Conservation (phyloP, 352 stramenopile genomes). For the Halophytophthora batemanensis region DNA sequence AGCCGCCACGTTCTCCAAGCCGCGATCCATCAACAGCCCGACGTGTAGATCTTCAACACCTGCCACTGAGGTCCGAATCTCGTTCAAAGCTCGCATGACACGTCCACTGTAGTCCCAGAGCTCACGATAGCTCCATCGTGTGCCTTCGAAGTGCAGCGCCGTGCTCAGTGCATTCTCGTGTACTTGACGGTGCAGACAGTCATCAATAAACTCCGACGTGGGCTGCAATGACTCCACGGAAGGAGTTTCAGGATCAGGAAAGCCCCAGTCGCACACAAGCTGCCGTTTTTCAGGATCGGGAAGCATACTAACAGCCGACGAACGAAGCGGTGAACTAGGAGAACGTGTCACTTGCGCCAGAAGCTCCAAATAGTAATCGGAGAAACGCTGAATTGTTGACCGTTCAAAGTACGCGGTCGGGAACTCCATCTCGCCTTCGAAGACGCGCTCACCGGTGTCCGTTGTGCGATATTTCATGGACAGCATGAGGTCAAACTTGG, state of each 20-base stretch:
- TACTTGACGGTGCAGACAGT: conserved; percentile 34
- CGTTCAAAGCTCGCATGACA: conserved; percentile 19
- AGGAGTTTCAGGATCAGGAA: conserved; percentile 1
- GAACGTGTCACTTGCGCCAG: conserved; percentile 24
- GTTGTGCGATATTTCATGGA: conserved; percentile 34
- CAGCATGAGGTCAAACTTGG: conserved; percentile 71
- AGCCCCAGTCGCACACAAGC: conserved; percentile 31
- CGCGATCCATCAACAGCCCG: conserved; percentile 42
- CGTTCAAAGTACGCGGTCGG: conserved; percentile 28
- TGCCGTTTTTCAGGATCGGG: conserved; percentile 20
- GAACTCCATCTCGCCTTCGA: conserved; percentile 55
- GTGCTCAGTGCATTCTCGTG: conserved; percentile 19
- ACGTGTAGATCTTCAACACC: conserved; percentile 19
- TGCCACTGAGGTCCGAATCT: conserved; percentile 7
- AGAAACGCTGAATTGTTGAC: conserved; percentile 35
- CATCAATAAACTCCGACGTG: conserved; percentile 25
- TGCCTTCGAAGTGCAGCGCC: conserved; percentile 39
- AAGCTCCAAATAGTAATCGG: conserved; percentile 37
- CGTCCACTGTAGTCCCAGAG: conserved; percentile 30
- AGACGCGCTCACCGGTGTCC: conserved; percentile 10
- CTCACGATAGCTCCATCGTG: conserved; percentile 36
- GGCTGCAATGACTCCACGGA: neutral
- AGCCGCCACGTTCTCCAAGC: conserved; percentile 37
- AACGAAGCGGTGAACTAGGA: conserved; percentile 12
- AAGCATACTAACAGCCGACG: conserved; percentile 31